A percentile compares a stretch with the other conserved stretches of the same genome.
These are phyloP conservation scores for Nannochloris sp. DNA, from an alignment of 139 green algal genomes.

Conservation along the genomic window DNA sequence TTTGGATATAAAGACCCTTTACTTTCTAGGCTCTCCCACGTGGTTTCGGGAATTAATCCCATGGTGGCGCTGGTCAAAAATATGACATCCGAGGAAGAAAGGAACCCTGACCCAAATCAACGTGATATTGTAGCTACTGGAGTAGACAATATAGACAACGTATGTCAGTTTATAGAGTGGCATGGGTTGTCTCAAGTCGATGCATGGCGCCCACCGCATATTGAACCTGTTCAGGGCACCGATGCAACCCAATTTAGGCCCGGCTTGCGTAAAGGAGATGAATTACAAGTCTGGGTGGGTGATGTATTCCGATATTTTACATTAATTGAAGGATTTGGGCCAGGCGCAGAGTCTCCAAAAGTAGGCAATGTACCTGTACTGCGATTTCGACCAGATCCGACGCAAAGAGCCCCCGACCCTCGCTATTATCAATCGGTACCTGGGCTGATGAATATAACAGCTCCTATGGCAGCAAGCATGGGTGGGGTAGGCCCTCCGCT, in stretches of 20 bases:
- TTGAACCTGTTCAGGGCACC: slow-evolving; percentile 26
- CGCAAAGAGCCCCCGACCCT: not conserved
- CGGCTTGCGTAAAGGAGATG: slow-evolving; percentile 15
- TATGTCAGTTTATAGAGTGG: slow-evolving; percentile 28
- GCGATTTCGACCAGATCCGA: slow-evolving; percentile 15
- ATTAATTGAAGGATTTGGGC: not conserved
- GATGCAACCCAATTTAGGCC: slow-evolving; percentile 35
- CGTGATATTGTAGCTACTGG: slow-evolving; percentile 10
- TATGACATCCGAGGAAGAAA: slow-evolving; percentile 15
- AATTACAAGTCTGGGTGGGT: slow-evolving; percentile 20
- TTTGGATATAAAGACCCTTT: slow-evolving; percentile 40
- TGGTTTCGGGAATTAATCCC: slow-evolving; percentile 10
- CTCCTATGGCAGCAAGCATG: slow-evolving; percentile 12
- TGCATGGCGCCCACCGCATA: slow-evolving; percentile 19
- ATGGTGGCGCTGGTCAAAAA: slow-evolving; percentile 25
- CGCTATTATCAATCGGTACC: slow-evolving; percentile 24
- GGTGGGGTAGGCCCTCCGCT: slow-evolving; percentile 18
- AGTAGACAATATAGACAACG: not conserved
- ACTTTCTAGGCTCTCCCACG: slow-evolving; percentile 12
- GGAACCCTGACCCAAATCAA: not conserved
- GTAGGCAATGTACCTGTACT: slow-evolving; percentile 15
- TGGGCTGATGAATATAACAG: slow-evolving; percentile 38
- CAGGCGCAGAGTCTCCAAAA: not conserved
- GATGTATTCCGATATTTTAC: slow-evolving; percentile 11
- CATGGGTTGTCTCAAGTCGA: slow-evolving; percentile 12